phyloP scores from a whole-genome alignment of 2,329 filamentous ascomycete genomes.

The Diaporthe velutina region DNA sequence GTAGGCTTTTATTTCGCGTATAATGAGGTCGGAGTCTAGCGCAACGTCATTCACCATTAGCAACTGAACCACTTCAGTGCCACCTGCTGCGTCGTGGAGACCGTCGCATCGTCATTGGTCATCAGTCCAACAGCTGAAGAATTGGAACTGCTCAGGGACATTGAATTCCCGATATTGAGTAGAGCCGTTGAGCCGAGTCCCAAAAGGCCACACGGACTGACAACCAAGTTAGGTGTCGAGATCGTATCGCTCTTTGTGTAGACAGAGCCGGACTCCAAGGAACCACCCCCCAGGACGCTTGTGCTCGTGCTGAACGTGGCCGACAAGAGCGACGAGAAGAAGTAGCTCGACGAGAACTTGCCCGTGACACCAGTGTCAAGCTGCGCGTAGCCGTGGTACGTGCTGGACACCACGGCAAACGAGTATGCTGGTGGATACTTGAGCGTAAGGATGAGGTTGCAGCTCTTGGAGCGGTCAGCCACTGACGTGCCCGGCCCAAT shows the following conservation, averaged over 20 bases:
- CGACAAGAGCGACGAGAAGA: slow-evolving; percentile 25
- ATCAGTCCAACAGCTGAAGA: slow-evolving; percentile 32
- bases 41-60: not conserved
- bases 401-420: slow-evolving; percentile 36
- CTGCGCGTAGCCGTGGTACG: slow-evolving; percentile 40
- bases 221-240: slow-evolving; percentile 25
- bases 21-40: not conserved
- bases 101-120: slow-evolving; percentile 39
- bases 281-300: slow-evolving; percentile 32
- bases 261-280: slow-evolving; percentile 4
- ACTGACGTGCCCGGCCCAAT: slow-evolving; percentile 28
- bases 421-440: slow-evolving; percentile 38
- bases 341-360: slow-evolving; percentile 32
- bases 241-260: slow-evolving; percentile 37
- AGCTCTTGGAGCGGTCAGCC: slow-evolving; percentile 43
- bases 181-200: slow-evolving; percentile 43
- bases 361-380: slow-evolving; percentile 37
- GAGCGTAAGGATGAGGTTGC: slow-evolving; percentile 38
- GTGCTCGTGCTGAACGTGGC: slow-evolving; percentile 33
- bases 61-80: slow-evolving; percentile 20
- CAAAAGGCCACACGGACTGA: slow-evolving; percentile 33
- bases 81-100: slow-evolving; percentile 40
- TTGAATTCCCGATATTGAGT: slow-evolving; percentile 29
- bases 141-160: slow-evolving; percentile 34
- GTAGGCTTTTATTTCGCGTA: not conserved